Evolutionary conservation across 768 basidiomycete species (phyloP).

Genomic region (Auricularia sp.): DNA sequence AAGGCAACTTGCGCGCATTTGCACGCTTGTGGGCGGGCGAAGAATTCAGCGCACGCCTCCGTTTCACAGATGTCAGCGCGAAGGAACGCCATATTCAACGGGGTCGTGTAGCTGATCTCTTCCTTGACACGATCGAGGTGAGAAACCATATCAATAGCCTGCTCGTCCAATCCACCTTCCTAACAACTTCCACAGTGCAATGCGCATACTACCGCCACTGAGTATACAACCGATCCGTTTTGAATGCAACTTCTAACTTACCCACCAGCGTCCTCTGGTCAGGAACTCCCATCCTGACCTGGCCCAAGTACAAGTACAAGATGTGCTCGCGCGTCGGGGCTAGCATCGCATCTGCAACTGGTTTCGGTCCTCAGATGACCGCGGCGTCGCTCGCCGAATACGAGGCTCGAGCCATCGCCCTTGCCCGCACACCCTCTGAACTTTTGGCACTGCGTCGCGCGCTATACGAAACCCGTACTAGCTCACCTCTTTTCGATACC

Average conservation of each 20-base stretch:
- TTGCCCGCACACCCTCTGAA: constrained; percentile 29
- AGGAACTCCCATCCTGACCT: constrained; percentile 41
- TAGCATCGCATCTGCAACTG: constrained; percentile 37
- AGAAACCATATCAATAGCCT: constrained; percentile 1
- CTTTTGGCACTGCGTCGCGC: constrained; percentile 30
- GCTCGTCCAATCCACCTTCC: no score
- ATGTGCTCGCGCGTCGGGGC: constrained; percentile 44
- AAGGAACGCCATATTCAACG: constrained; percentile 38
- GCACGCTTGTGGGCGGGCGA: constrained; percentile 36
- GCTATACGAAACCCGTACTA: constrained; percentile 32
- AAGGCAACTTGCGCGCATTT: constrained; percentile 31
- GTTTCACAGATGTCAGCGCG: constrained; percentile 38
- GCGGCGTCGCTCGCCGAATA: constrained; percentile 34
- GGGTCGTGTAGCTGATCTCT: constrained; percentile 37
- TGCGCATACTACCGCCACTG: constrained; percentile 41
- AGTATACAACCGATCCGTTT: constrained; percentile 19
- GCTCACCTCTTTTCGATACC: constrained; percentile 40
- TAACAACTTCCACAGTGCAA: constrained; percentile 28
- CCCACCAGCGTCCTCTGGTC: constrained; percentile 37
- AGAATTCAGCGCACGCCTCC: constrained; percentile 34
- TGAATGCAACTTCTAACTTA: constrained; percentile 1
- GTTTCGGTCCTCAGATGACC: constrained; percentile 37
- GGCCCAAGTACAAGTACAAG: constrained; percentile 34
- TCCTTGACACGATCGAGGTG: constrained; percentile 44
- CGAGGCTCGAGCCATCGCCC: constrained; percentile 33